A percentile compares a stretch with the other conserved stretches of the same genome.
phyloP scores from a whole-genome alignment of 306 rosid genomes.

The Sicyos baderoa region DNA sequence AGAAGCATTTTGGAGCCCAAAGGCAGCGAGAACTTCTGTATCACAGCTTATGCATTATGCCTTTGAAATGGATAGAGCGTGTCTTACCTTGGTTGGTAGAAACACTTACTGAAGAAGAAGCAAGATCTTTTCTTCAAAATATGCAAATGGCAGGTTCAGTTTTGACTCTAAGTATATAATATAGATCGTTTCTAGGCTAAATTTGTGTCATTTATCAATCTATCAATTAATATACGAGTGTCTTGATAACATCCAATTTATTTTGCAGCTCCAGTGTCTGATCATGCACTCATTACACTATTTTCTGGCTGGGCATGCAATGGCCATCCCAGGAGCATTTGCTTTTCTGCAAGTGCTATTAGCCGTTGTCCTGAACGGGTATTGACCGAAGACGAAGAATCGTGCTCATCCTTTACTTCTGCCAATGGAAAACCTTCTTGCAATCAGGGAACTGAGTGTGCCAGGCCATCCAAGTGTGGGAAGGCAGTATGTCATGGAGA shows the following conservation, averaged over 20 bases:
- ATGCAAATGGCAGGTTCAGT: conserved; percentile 82
- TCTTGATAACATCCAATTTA: background rate
- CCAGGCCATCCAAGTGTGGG: conserved; percentile 25
- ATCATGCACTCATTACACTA: conserved; percentile 83
- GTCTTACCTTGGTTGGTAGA: conserved; percentile 88
- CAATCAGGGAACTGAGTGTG: conserved; percentile 44
- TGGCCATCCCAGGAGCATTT: conserved; percentile 72
- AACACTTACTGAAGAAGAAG: conserved; percentile 69
- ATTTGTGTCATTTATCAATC: background rate
- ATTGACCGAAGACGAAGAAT: conserved; percentile 58
- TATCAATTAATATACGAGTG: background rate
- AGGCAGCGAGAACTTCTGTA: conserved; percentile 85
- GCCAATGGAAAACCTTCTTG: conserved; percentile 20
- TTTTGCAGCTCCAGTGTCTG: conserved; percentile 68
- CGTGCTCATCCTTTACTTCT: conserved; percentile 30
- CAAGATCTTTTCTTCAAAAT: conserved; percentile 58
- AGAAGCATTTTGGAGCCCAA: conserved; percentile 69
- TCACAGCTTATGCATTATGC: conserved; percentile 91
- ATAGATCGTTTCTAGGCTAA: background rate
- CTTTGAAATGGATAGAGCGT: conserved; percentile 82
- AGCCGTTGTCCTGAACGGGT: conserved; percentile 67
- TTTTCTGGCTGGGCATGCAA: conserved; percentile 98
- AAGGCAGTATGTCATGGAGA: conserved; percentile 29
- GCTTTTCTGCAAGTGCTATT: conserved; percentile 56
- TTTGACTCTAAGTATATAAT: background rate